Base-by-base conservation (phyloP, 2,329 filamentous ascomycete genomes). In the Arthrinium phaeospermum region DNA sequence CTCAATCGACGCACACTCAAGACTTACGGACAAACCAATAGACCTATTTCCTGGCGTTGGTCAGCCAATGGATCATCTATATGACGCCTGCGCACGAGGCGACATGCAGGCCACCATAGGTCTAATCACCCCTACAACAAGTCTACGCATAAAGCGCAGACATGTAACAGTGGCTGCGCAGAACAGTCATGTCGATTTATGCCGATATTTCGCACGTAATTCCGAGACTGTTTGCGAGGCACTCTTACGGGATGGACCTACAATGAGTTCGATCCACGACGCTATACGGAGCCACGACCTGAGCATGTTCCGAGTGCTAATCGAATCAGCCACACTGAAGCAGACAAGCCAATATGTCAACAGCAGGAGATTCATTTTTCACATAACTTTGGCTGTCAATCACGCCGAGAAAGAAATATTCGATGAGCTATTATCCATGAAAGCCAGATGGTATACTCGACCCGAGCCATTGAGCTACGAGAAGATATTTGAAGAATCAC, bases 111-210 rank as follows among this genome's bases (percentile, higher is more conserved):
- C 51, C 2, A 8, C 34, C 12, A 57, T 6, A 30, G 2, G 6
- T 57, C 10, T 30, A 1, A 30, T 5, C 2, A 16, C 3, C 13
- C 1, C 12, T 3, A 8, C n/a, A 3, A 16, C 12, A 10, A 6
- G 4, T 19, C 10, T 30, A 0, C 24, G 14, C 6, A 34, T 30
- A 34, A 0, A 2, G 0, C 13, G 1, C 3, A 7, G 0, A 7
- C 51, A 57, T 24, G 2, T 57, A 4, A 0, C 13, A 7, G 3
- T 57, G 51, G 51, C 51, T 57, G 51, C 51, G 27, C 5, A 57
- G 4, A 57, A 57, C 13, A 14, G 14, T 14, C 51, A 34, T 16
- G 27, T 3, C 51, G 51, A 57, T 7, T 0, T 57, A 30, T 57
- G 27, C 27, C 14, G 8, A 30, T 57, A 34, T 7, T 19, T 34